These are phyloP conservation scores for Cryptosporidium sp. DNA, from an alignment of 169 alveolate genomes.

Conservation along the genomic window DNA sequence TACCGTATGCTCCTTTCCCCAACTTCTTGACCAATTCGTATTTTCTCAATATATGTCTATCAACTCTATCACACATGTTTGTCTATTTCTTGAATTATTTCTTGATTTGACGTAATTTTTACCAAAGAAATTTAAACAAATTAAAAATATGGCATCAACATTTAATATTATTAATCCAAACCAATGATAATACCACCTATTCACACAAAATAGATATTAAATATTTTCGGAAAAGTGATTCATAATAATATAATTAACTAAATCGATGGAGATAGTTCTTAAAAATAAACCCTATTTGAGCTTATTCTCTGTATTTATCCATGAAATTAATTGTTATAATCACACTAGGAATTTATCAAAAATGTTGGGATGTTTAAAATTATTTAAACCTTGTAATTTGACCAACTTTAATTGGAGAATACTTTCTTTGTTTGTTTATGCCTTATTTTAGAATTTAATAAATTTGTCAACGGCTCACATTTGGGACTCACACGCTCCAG, in stretches of 20 bases:
- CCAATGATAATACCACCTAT: neutral
- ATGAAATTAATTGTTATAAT: too few species aligned
- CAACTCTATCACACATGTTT: constrained; percentile 87
- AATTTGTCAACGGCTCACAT: constrained; percentile 5
- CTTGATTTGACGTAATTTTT: neutral
- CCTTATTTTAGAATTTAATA: neutral
- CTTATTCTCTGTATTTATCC: neutral
- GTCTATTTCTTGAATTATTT: too few species aligned
- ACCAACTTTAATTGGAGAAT: too few species aligned
- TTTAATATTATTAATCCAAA: neutral
- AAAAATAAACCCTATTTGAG: neutral
- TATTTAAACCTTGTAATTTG: too few species aligned
- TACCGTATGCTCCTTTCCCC: constrained; percentile 99
- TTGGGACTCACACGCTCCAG: constrained; percentile 73
- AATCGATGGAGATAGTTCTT: neutral
- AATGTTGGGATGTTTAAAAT: neutral
- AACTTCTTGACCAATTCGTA: constrained; percentile 89
- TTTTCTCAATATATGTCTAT: constrained; percentile 91
- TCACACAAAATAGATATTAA: neutral
- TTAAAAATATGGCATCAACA: neutral
- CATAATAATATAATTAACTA: neutral
- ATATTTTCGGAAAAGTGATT: neutral
- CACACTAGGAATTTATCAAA: neutral
- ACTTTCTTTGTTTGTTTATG: too few species aligned
- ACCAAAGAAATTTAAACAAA: neutral